These are phyloP conservation scores for Tephrocybe sp. DNA, from an alignment of 768 basidiomycete genomes.

Conservation along the genomic window DNA sequence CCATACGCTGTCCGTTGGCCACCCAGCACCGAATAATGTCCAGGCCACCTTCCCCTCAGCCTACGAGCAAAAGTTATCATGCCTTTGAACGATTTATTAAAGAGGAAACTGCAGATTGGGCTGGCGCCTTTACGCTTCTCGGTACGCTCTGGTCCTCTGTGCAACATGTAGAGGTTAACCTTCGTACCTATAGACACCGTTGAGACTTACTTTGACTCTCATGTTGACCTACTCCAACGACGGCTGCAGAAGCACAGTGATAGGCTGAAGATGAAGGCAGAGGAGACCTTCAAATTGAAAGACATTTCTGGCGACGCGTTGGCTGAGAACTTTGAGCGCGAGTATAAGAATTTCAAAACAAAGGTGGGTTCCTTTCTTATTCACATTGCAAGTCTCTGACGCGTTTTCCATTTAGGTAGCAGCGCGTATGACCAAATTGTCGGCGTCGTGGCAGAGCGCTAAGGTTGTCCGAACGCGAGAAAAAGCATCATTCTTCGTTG, in stretches of 20 bases:
- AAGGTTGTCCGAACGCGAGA: slow-evolving; percentile 81
- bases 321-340: slow-evolving; percentile 79
- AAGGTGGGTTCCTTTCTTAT: slow-evolving; percentile 54
- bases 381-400: slow-evolving; percentile 1
- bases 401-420: slow-evolving; percentile 54
- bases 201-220: slow-evolving; percentile 94
- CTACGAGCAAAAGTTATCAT: slow-evolving; percentile 40
- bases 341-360: slow-evolving; percentile 81
- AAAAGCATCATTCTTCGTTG: slow-evolving; percentile 89
- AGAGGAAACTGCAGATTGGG: slow-evolving; percentile 75
- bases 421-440: slow-evolving; percentile 71
- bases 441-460: slow-evolving; percentile 88
- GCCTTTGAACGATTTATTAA: slow-evolving; percentile 71
- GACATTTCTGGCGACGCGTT: slow-evolving; percentile 61
- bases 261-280: slow-evolving; percentile 76
- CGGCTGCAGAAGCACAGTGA: slow-evolving; percentile 86
- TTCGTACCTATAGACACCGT: slow-evolving; percentile 65
- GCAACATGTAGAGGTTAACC: slow-evolving; percentile 23
- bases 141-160: slow-evolving; percentile 44
- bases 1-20: slow-evolving; percentile 4
- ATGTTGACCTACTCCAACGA: slow-evolving; percentile 79
- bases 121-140: slow-evolving; percentile 81
- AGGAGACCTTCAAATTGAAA: slow-evolving; percentile 73
- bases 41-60: slow-evolving; percentile 40
- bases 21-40: slow-evolving; percentile 27